Percentiles rank a stretch among this genome's conserved stretches.
phyloP scores from a whole-genome alignment of 345 rosid species.

The Heritiera fomes region DNA sequence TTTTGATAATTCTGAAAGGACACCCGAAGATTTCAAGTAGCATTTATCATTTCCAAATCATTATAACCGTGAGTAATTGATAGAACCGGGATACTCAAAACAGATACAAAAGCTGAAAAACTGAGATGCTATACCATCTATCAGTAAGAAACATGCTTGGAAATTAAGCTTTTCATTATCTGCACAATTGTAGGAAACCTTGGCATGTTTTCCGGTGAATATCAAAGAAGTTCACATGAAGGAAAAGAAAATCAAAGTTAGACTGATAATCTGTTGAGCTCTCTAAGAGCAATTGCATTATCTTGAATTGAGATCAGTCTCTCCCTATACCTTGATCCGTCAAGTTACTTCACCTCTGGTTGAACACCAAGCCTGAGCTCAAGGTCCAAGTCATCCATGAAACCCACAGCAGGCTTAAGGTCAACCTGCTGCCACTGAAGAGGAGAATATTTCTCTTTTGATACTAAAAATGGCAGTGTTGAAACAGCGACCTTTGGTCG shows the following conservation, averaged over 20 bases:
- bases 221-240: neutral
- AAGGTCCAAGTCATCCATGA: constrained; percentile 71
- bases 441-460: constrained; percentile 32
- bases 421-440: constrained; percentile 41
- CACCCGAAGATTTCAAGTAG: neutral
- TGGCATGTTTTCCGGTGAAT: neutral
- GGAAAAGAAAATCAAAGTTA: neutral
- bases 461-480: constrained; percentile 26
- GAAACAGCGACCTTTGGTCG: constrained; percentile 35
- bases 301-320: too few relatives aligned
- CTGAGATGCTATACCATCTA: neutral
- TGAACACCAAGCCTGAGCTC: constrained; percentile 82
- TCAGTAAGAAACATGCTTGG: neutral
- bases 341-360: constrained; percentile 21
- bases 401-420: constrained; percentile 18
- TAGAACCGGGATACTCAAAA: neutral
- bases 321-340: neutral
- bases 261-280: neutral
- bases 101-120: neutral
- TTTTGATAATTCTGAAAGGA: too few relatives aligned
- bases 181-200: neutral
- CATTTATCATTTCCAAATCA: neutral
- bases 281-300: neutral
- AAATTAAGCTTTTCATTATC: neutral
- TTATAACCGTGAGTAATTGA: neutral